Evolutionary conservation across 2,329 filamentous ascomycete genomes (phyloP), one percentile per base, ranked within the genome.

Genomic region (Aureobasidium sp.): DNA sequence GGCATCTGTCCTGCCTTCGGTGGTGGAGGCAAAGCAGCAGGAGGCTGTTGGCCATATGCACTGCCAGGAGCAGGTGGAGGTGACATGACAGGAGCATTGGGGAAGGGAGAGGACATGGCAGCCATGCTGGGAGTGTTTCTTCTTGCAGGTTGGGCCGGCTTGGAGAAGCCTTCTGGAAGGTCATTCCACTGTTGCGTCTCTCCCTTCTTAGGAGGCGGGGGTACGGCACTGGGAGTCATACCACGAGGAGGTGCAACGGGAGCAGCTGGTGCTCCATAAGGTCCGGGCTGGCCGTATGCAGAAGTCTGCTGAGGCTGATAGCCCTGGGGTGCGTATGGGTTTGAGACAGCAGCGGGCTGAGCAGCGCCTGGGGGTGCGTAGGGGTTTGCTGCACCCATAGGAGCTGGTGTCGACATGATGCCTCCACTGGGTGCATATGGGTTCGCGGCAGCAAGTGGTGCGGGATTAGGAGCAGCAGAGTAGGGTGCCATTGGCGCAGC

Each of bases 111-210:
- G n/a, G 81, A 84, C 56, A 92, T 85, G 3, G 88, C 79, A 57
- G 85, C 83, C 47, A 77, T 71, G 61, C 81, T 85, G 2, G 92
- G 91, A 0, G 93, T 97, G 50, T 82, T 81, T 71, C 87, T 85
- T 67, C 92, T 86, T 26, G 87, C 82, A 15, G 84, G 82, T 5
- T 70, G 64, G n/a, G 88, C 82, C 61, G 83, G 78, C 78, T 93
- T 90, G 50, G 77, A 73, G 67, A 97, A 86, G 62, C 77, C 89
- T 69, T 96, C 83, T 1, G 94, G 94, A 57, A 95, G 88, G 74
- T 99, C 94, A 69, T 99, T 99, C 94, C 94, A 99, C 68, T 89
- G 88, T 32, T 87, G 84, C 66, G 87, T 87, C 66, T 88, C 87
- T 71, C 86, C 87, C 63, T 84, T 79, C 70, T 85, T 86, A 10